Conservation (phyloP, 1,284 basidiomycete genomes). For the Sporisorium iseilematis-ciliati region DNA sequence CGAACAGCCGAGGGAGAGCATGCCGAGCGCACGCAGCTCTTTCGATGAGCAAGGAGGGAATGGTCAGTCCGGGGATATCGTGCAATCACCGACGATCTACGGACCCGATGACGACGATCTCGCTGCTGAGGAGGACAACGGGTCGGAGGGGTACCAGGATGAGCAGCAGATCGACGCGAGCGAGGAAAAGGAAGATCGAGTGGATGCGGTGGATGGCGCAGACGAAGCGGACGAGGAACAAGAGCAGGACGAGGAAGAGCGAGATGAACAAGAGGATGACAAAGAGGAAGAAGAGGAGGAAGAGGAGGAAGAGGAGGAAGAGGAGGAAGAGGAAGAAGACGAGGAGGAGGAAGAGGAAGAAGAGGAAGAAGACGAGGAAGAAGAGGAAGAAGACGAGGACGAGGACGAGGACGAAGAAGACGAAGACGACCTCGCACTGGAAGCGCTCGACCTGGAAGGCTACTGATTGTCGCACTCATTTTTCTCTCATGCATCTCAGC, state of each 20-base stretch:
- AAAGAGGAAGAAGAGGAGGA: slow-evolving; percentile 13
- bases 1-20: neutral
- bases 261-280: slow-evolving; percentile 6
- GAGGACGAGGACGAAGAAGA: too few relatives aligned
- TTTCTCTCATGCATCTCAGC: too few relatives aligned
- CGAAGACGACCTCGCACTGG: slow-evolving; percentile 97
- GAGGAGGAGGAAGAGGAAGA: slow-evolving; percentile 47
- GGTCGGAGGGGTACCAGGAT: neutral
- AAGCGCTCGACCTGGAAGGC: slow-evolving; percentile 87
- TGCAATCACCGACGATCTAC: slow-evolving; percentile 5
- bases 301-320: slow-evolving; percentile 24
- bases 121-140: neutral
- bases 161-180: neutral
- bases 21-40: neutral
- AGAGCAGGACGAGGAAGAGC: neutral
- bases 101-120: neutral
- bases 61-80: neutral
- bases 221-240: neutral
- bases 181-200: neutral
- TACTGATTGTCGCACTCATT: slow-evolving; percentile 16
- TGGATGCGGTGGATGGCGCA: neutral
- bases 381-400: slow-evolving; percentile 94
- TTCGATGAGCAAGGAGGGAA: neutral
- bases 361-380: slow-evolving; percentile 38
- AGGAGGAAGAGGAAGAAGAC: slow-evolving; percentile 33